Conservation (phyloP, 108 stramenopile species). For the Skeletonema menzelii region DNA sequence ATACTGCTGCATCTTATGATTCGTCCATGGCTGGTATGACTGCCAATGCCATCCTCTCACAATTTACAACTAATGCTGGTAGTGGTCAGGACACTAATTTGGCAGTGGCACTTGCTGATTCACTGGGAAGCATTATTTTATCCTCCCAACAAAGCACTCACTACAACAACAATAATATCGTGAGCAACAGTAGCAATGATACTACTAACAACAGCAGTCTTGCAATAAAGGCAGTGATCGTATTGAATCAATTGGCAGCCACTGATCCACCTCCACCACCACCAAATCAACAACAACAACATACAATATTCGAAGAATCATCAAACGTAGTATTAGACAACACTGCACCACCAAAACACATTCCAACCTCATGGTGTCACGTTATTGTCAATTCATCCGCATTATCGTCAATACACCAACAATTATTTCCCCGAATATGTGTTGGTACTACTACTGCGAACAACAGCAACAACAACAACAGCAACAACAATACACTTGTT, state of each 20-base stretch:
- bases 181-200: not conserved
- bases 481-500: not conserved
- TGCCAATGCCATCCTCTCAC: slow-evolving; percentile 20
- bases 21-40: slow-evolving; percentile 7
- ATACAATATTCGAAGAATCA: not conserved
- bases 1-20: too few species aligned
- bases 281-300: slow-evolving; percentile 17
- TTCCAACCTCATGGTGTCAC: slow-evolving; percentile 32
- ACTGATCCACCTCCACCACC: slow-evolving; percentile 32
- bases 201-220: slow-evolving; percentile 1
- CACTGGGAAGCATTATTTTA: slow-evolving; percentile 5
- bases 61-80: not conserved
- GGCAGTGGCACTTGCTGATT: slow-evolving; percentile 13
- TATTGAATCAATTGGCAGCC: slow-evolving; percentile 34
- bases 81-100: slow-evolving; percentile 4
- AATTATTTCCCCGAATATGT: not conserved
- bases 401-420: slow-evolving; percentile 9
- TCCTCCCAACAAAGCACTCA: not conserved
- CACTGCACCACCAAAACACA: not conserved
- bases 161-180: too few species aligned
- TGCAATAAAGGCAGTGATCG: slow-evolving; percentile 19
- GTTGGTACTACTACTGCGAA: not conserved
- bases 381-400: slow-evolving; percentile 15
- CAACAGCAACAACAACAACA: not conserved
- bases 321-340: not conserved